phyloP scores from a whole-genome alignment of 805 yeast species.

The Lachancea mirantina region DNA sequence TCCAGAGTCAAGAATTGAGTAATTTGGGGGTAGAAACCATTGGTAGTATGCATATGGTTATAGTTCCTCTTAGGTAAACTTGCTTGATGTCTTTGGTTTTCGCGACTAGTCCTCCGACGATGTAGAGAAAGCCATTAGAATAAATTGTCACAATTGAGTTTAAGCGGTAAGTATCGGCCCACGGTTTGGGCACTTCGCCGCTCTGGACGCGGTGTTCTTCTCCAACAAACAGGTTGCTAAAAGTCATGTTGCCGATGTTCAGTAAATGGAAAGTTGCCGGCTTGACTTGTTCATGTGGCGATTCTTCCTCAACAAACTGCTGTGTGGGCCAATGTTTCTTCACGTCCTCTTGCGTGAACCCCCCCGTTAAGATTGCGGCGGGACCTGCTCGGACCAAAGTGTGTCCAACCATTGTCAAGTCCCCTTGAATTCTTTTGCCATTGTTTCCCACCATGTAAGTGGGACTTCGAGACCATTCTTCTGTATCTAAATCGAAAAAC shows the following conservation, averaged over 20 bases:
- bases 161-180: slow-evolving; percentile 2
- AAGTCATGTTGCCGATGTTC: slow-evolving; percentile 1
- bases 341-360: slow-evolving; percentile 22
- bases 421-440: slow-evolving; percentile 12
- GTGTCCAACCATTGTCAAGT: slow-evolving; percentile 26
- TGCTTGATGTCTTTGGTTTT: slow-evolving; percentile 10
- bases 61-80: slow-evolving; percentile 25
- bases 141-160: slow-evolving; percentile 2
- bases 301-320: background rate
- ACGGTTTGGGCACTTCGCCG: background rate
- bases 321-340: slow-evolving; percentile 5
- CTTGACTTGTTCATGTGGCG: background rate
- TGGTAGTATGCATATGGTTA: slow-evolving; percentile 25
- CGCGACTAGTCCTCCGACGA: slow-evolving; percentile 26
- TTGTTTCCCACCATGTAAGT: slow-evolving; percentile 8
- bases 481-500: slow-evolving; percentile 41
- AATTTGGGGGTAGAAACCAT: slow-evolving; percentile 11
- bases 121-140: slow-evolving; percentile 8
- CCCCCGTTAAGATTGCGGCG: slow-evolving; percentile 24
- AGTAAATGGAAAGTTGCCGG: slow-evolving; percentile 2
- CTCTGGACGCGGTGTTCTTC: background rate
- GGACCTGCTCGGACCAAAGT: slow-evolving; percentile 20
- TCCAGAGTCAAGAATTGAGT: no score
- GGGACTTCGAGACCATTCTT: slow-evolving; percentile 33
- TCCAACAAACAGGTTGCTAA: slow-evolving; percentile 2